Percentiles rank a stretch among this genome's conserved stretches.
Evolutionary conservation across 441 rosid species (phyloP).

Genomic region (Daphne laureola): DNA sequence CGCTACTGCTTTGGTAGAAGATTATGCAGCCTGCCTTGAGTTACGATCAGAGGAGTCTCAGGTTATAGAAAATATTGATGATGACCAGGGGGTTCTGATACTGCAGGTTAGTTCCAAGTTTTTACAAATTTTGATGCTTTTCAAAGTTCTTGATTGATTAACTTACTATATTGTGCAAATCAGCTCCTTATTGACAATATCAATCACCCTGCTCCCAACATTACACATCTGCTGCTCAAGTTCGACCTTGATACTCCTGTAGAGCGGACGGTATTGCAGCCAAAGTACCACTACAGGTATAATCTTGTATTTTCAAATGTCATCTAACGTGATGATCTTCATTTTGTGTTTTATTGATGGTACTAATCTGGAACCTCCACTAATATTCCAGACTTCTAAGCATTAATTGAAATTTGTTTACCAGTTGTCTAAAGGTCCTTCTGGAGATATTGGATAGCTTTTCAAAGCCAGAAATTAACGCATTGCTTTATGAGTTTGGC

Average conservation of each 20-base stretch:
- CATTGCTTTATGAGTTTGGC: slow-evolving; percentile 82
- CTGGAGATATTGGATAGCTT: slow-evolving; percentile 85
- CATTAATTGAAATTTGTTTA: slow-evolving; percentile 15
- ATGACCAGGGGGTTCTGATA: slow-evolving; percentile 83
- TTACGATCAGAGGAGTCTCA: slow-evolving; percentile 72
- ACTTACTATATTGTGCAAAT: slow-evolving; percentile 12
- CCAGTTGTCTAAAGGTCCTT: slow-evolving; percentile 92
- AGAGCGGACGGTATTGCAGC: slow-evolving; percentile 83
- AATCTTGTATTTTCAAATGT: slow-evolving; percentile 9
- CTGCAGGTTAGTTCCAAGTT: slow-evolving; percentile 58
- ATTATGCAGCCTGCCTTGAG: slow-evolving; percentile 97
- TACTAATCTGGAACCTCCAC: slow-evolving; percentile 3
- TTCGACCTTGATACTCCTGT: slow-evolving; percentile 76
- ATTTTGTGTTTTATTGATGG: slow-evolving; percentile 7
- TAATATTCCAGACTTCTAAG: not conserved
- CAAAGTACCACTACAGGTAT: slow-evolving; percentile 94
- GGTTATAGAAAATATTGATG: slow-evolving; percentile 54
- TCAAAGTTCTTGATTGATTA: slow-evolving; percentile 10
- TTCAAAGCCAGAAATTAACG: slow-evolving; percentile 70
- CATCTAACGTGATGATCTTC: slow-evolving; percentile 1
- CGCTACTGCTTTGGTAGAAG: slow-evolving; percentile 68
- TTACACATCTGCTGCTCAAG: slow-evolving; percentile 87
- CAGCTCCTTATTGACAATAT: slow-evolving; percentile 89
- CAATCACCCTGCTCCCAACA: slow-evolving; percentile 85
- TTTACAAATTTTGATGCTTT: slow-evolving; percentile 7